Evolutionary conservation across 1,139 yeast species (phyloP).

Genomic region (Candida pseudoviswanathii): DNA sequence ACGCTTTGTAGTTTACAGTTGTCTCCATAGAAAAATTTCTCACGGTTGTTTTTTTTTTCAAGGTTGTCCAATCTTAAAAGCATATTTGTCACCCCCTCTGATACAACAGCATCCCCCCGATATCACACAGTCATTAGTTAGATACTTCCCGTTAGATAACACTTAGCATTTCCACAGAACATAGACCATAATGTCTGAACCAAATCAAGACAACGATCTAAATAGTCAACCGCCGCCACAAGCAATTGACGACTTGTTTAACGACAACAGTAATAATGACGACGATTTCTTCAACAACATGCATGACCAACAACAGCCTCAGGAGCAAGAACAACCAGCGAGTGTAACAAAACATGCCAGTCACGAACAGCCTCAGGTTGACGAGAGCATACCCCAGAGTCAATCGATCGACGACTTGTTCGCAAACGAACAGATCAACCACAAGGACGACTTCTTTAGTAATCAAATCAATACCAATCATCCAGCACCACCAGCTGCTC

Average conservation of each 20-base stretch:
- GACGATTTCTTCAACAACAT: slow-evolving; percentile 8
- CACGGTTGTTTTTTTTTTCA: not conserved
- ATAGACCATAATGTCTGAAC: not conserved
- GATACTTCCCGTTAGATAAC: no score
- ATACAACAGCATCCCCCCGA: not conserved
- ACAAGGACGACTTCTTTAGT: slow-evolving; percentile 5
- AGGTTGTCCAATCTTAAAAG: not conserved
- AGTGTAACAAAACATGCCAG: not conserved
- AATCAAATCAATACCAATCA: not conserved
- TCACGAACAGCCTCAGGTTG: not conserved
- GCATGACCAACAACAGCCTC: not conserved
- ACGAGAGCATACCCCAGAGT: not conserved
- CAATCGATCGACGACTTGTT: slow-evolving; percentile 9
- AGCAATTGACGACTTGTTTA: slow-evolving; percentile 9
- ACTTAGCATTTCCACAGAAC: not conserved
- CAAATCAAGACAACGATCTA: not conserved
- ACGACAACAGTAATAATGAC: not conserved
- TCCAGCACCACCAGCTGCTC: not conserved
- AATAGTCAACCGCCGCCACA: slow-evolving; percentile 1
- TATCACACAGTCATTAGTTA: no score
- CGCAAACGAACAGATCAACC: not conserved
- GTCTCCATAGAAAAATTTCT: not conserved
- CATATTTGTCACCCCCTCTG: not conserved
- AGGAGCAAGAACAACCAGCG: slow-evolving; percentile 1
- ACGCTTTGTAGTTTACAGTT: not conserved